A percentile compares a stretch with the other conserved stretches of the same genome.
These are phyloP conservation scores for Eremothecium cymbalariae DNA, from an alignment of 1,139 yeast genomes.

Conservation along the genomic window DNA sequence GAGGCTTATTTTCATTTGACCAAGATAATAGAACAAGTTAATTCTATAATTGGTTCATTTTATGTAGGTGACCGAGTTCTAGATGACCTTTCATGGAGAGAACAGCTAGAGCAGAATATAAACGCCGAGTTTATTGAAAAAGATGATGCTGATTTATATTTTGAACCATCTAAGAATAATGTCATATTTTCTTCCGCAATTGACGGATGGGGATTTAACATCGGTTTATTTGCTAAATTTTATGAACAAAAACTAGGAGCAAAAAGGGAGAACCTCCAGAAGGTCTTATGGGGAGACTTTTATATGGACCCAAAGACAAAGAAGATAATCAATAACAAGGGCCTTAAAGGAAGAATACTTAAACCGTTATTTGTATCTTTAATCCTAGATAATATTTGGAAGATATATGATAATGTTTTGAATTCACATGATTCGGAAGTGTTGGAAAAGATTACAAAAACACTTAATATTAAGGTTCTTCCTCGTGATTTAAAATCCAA, in stretches of 20 bases:
- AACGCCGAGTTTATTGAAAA: constrained; percentile 59
- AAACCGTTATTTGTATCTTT: constrained; percentile 84
- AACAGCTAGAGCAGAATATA: constrained; percentile 43
- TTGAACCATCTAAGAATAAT: constrained; percentile 82
- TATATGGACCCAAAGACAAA: constrained; percentile 86
- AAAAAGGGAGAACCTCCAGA: constrained; percentile 66
- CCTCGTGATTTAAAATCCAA: constrained; percentile 78
- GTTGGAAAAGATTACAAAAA: constrained; percentile 63
- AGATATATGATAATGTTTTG: constrained; percentile 66
- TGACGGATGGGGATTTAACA: constrained; percentile 97
- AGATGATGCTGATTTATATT: constrained; percentile 79
- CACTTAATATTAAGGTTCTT: constrained; percentile 57
- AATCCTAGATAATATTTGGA: constrained; percentile 88
- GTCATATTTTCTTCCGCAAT: constrained; percentile 91
- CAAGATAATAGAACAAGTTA: constrained; percentile 81
- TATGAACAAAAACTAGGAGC: constrained; percentile 82
- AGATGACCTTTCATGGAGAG: constrained; percentile 79
- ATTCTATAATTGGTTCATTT: constrained; percentile 89
- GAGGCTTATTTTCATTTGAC: constrained; percentile 82
- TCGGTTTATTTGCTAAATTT: constrained; percentile 80
- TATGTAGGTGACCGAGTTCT: constrained; percentile 92
- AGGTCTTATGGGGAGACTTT: constrained; percentile 95
- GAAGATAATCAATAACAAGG: constrained; percentile 58
- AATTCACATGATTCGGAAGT: constrained; percentile 61
- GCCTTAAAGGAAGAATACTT: constrained; percentile 41